These are phyloP conservation scores for Pugionium cornutum DNA, from an alignment of 345 rosid species.

Conservation along the genomic window DNA sequence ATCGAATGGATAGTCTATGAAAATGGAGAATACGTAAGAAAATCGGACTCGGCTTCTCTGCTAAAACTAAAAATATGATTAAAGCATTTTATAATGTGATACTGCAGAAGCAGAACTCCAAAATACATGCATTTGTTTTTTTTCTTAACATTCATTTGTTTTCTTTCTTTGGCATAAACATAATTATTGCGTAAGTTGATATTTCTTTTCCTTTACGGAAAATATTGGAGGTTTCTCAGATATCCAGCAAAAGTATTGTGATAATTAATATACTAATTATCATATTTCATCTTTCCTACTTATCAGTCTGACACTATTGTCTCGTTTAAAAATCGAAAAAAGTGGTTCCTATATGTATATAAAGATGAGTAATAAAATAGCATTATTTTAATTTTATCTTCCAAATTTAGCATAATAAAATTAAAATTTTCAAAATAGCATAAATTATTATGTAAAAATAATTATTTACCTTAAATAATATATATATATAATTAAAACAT, in stretches of 20 bases:
- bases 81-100: background rate
- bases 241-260: background rate
- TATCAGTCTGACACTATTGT: conserved; percentile 19
- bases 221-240: background rate
- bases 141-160: too few species aligned
- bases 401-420: too few species aligned
- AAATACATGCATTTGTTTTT: too few species aligned
- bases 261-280: background rate
- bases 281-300: background rate
- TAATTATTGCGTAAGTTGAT: background rate
- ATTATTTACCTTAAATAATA: too few species aligned
- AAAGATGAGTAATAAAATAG: too few species aligned
- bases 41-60: conserved; percentile 6
- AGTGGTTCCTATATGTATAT: too few species aligned
- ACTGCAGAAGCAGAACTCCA: too few species aligned
- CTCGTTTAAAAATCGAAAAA: background rate
- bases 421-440: too few species aligned
- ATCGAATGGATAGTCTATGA: background rate
- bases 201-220: background rate
- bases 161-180: too few species aligned
- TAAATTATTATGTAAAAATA: too few species aligned
- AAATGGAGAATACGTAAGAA: conserved; percentile 2
- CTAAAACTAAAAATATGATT: background rate
- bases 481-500: too few species aligned
- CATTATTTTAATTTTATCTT: too few species aligned